Base-by-base conservation (phyloP, 768 basidiomycete genomes). In the Panaeolus cyanescens region DNA sequence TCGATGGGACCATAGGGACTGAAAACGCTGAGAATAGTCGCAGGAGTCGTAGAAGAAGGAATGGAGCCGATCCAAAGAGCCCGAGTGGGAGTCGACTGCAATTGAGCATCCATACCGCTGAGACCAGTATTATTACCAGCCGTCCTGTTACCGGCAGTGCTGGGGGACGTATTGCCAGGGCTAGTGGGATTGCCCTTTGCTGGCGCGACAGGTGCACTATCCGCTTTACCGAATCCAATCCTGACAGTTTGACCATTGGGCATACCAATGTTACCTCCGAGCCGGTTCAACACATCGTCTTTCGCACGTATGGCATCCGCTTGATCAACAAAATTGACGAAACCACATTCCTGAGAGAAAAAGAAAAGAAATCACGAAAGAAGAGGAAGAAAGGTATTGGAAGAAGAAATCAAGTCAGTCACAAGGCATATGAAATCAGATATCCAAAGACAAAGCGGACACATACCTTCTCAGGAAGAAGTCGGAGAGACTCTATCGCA, bases 21-120 rank as follows among this genome's bases (percentile, higher is more conserved):
- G 72, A 99, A 99, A 39, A 99, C 93, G 67, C 94, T 95, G 56
- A 98, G 76, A 65, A 99, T 92, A 2, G 94, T 96, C 2, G 93
- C 92, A 7, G 97, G 94, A 5, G 95, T 97, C 10, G 96, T 98
- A 3, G 92, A 92, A 2, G 91, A 91, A 9, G 97, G 97, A 68
- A 99, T 97, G 40, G 93, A 95, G 5, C 97, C 97, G 69, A 99
- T 93, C 96, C 97, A 99, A 20, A 99, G 83, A 1, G 96, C 96
- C 60, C 97, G 82, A 1, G 97, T 98, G 4, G 97, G 97, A 37
- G 92, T 89, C 8, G 91, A 91, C 73, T 96, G 95, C 22, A 94
- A 76, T 72, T 95, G 93, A 8, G 91, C 88, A 64, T 94, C 93
- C 83, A 93, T 84, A 54, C 86, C 86, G 28, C 84, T 87, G 50